Evolutionary conservation across 495 filamentous ascomycete species (phyloP), one percentile per base, ranked within the genome.

Genomic region (Penicillium paradoxum): DNA sequence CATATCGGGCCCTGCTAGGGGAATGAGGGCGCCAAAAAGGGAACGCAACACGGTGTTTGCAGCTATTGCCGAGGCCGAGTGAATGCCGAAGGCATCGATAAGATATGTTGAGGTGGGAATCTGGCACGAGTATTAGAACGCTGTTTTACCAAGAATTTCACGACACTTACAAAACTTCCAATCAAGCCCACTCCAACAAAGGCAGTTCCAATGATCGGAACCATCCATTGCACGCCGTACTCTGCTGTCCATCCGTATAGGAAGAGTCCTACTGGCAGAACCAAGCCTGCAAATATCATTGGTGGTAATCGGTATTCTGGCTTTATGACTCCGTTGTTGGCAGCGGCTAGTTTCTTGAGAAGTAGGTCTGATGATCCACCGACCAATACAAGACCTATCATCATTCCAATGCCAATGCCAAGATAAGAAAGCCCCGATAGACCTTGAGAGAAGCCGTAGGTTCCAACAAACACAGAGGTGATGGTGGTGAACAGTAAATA

Each of bases 241-340:
- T 81, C 53, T 1, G 75, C 70, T 1, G 80, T 79, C 84, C 84
- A 88, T 4, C 83, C 85, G 44, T 85, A 87, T 64, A 80, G 69
- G 62, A 87, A 81, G 0, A 86, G 56, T 0, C 84, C 83, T 14
- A 73, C 50, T 0, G 83, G 82, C 4, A 83, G 9, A 24, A 57
- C n/a, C 14, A 21, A 30, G 9, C 25, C 14, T 1, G 44, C 42
- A 13, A 17, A 48, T 14, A 47, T 57, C 55, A 57, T 47, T 30
- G 48, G 13, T 3, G 43, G 15, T 2, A 57, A 36, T 3, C 55
- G 49, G 7, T 34, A 27, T 18, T 53, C 55, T 3, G 49, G 43
- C 14, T 29, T 24, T 13, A n/a, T 10, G 8, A 33, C 14, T 4
- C 21, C 4, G 15, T 49, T 49, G n/a, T 18, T n/a, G 38, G 17